Conservation (phyloP, 78 protist genomes). For the Dictyostelium capitatum region DNA sequence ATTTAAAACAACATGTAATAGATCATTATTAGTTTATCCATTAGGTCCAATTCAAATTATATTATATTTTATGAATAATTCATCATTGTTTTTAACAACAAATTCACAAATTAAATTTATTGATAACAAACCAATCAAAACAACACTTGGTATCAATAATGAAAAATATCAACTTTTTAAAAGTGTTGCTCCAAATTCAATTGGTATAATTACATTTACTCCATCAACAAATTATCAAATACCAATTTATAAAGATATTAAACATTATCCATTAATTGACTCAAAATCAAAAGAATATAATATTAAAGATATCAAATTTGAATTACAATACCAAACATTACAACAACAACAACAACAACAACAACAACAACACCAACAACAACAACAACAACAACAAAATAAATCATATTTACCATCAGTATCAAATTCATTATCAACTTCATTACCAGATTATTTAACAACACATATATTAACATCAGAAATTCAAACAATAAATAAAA, state of each 20-base stretch:
- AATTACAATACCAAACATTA: background rate
- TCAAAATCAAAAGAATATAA: background rate
- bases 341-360: background rate
- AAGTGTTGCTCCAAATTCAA: background rate
- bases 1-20: background rate
- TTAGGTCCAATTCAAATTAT: background rate
- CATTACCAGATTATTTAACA: too few relatives aligned
- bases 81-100: background rate
- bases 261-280: background rate
- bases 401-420: too few relatives aligned
- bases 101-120: too few relatives aligned
- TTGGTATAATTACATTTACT: background rate
- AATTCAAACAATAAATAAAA: background rate
- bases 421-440: too few relatives aligned
- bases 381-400: too few relatives aligned
- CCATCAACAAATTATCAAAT: background rate
- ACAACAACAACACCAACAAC: too few relatives aligned
- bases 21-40: constrained; percentile 6
- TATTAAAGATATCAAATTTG: background rate
- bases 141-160: too few relatives aligned
- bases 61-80: background rate
- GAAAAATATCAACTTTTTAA: background rate
- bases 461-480: background rate
- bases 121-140: too few relatives aligned
- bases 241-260: background rate